phyloP scores from a whole-genome alignment of 169 alveolate species.

The Theileria parva region DNA sequence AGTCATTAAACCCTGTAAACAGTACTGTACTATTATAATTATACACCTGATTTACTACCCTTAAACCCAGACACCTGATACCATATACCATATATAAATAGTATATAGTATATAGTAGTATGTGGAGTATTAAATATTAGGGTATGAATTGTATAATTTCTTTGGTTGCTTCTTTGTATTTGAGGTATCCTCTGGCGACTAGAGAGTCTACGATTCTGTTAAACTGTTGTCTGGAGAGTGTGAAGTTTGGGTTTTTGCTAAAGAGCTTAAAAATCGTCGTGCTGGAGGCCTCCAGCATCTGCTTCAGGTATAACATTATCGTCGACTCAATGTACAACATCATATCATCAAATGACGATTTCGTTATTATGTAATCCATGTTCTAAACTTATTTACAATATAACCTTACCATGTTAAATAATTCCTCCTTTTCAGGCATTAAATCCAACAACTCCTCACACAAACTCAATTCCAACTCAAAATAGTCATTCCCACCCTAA shows the following conservation, averaged over 20 bases:
- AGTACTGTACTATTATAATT: too few relatives aligned
- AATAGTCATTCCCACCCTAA: slow-evolving; percentile 16
- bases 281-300: slow-evolving; percentile 32
- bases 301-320: slow-evolving; percentile 51
- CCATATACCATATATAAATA: too few relatives aligned
- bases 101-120: too few relatives aligned
- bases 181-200: slow-evolving; percentile 35
- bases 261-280: slow-evolving; percentile 49
- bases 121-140: neutral
- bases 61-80: too few relatives aligned
- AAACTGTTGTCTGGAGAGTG: slow-evolving; percentile 44
- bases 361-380: neutral
- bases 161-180: slow-evolving; percentile 15
- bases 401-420: slow-evolving; percentile 9
- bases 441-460: neutral
- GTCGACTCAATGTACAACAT: slow-evolving; percentile 53
- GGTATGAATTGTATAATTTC: slow-evolving; percentile 41
- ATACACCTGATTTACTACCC: too few relatives aligned
- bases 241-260: slow-evolving; percentile 16
- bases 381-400: slow-evolving; percentile 4
- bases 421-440: neutral
- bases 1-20: too few relatives aligned
- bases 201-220: slow-evolving; percentile 62
- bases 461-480: slow-evolving; percentile 24
- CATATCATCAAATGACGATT: slow-evolving; percentile 25